Percentiles rank a stretch among this genome's conserved stretches.
Evolutionary conservation across 768 basidiomycete species (phyloP).

Genomic region (Phylloporus rhodoxanthus): DNA sequence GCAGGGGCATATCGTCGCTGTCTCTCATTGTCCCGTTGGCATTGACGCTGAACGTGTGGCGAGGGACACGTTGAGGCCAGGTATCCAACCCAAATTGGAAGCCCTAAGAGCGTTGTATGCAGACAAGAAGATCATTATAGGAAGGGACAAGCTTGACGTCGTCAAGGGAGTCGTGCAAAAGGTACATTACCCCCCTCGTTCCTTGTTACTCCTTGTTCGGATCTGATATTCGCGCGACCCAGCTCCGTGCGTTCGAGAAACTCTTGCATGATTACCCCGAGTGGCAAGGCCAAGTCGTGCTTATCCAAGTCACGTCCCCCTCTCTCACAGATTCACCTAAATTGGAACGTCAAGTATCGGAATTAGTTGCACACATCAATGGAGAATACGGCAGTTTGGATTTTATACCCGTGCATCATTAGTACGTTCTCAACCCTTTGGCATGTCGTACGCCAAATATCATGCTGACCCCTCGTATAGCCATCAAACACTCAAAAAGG

Average conservation of each 20-base stretch:
- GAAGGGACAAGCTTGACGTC: constrained; percentile 95
- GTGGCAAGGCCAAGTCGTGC: constrained; percentile 87
- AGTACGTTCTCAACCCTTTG: constrained; percentile 49
- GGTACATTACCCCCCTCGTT: constrained; percentile 33
- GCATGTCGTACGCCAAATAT: too few species aligned
- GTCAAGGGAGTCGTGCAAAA: constrained; percentile 98
- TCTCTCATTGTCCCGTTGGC: constrained; percentile 92
- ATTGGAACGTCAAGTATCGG: constrained; percentile 88
- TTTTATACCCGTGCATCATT: constrained; percentile 97
- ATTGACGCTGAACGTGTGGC: constrained; percentile 89
- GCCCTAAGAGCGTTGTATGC: constrained; percentile 80
- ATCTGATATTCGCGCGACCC: neutral
- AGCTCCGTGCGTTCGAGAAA: constrained; percentile 95
- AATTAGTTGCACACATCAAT: constrained; percentile 92
- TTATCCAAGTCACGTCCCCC: constrained; percentile 84
- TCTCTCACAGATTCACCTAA: constrained; percentile 89
- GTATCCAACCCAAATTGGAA: constrained; percentile 85
- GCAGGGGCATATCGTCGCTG: constrained; percentile 74
- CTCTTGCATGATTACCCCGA: constrained; percentile 89
- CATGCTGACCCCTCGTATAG: constrained; percentile 35
- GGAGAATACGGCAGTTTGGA: constrained; percentile 91
- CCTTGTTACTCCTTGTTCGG: neutral
- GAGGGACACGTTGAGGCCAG: constrained; percentile 74
- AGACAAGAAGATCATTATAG: constrained; percentile 97
- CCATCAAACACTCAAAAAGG: constrained; percentile 95